Evolutionary conservation across 176 grass and related monocot species (phyloP), one percentile per base, ranked within the genome.

Genomic region (Carex parvula): DNA sequence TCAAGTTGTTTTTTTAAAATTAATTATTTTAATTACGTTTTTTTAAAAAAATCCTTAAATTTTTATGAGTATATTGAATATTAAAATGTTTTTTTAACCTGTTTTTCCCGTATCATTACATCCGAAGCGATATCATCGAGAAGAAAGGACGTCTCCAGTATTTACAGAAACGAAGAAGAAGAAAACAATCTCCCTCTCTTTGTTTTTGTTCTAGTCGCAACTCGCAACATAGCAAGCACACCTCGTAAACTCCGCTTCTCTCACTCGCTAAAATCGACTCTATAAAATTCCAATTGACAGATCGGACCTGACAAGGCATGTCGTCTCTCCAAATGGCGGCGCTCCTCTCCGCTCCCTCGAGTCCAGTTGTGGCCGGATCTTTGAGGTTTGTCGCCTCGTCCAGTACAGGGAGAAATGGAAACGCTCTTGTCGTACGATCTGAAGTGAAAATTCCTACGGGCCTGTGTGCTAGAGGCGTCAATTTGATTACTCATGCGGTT

Each of bases 401-500:
- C 60, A 24, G 20, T 62, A 24, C 6, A 1, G 20, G 20, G 1
- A 62, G 60, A n/a, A 71, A 71, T 10, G 68, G 39, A 32, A 4
- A 30, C 30, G 64, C 29, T 35, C 3, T 37, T 18, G 7, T 66
- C 6, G 67, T 65, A 17, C 21, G 33, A 66, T 33, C 32, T 57
- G 14, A 21, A 33, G 48, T 44, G 30, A 26, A 20, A 6, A 33
- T 76, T 4, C 42, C 55, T 32, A 37, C 30, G 12, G 30, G 54
- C 29, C 17, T 77, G 24, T 50, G 82, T 14, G 3, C 62, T 66
- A 84, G 57, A 29, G 46, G 78, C 3, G 39, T 32, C 14, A 82
- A 82, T 13, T 68, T 89, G 39, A 77, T 89, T 42, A 41, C 83
- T 53, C 84, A 82, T 82, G 87, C 67, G 15, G 87, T 89, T 67